A percentile compares a stretch with the other conserved stretches of the same genome.
Conservation (phyloP, 2,329 filamentous ascomycete species). For the Fusarium sp. region DNA sequence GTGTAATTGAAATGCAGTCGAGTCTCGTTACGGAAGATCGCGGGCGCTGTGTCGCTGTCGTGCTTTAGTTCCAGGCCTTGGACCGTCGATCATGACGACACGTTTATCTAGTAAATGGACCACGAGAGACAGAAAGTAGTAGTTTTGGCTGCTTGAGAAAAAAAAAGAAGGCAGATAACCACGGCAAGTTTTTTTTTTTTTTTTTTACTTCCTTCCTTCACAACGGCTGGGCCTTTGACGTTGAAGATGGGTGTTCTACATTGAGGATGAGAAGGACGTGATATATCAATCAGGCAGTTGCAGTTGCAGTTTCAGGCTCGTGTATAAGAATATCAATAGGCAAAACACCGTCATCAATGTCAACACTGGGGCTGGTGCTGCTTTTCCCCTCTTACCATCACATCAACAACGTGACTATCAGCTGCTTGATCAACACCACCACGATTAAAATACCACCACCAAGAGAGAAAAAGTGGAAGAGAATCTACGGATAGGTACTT, state of each 20-base stretch:
- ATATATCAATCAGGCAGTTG: constrained; percentile 2
- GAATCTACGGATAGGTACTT: background rate
- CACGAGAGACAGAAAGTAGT: constrained; percentile 14
- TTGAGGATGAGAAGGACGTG: background rate
- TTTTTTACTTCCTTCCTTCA: background rate
- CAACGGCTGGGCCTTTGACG: too few relatives aligned
- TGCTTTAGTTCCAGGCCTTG: constrained; percentile 28
- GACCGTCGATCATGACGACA: constrained; percentile 48
- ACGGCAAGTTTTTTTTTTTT: background rate
- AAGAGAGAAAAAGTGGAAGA: background rate
- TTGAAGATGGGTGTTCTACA: too few relatives aligned
- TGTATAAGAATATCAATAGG: constrained; percentile 36
- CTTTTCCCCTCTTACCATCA: constrained; percentile 12
- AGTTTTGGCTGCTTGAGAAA: background rate
- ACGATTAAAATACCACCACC: constrained; percentile 8
- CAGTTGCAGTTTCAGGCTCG: constrained; percentile 22
- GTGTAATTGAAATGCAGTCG: constrained; percentile 30
- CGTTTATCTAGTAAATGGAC: constrained; percentile 17
- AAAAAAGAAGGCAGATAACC: background rate
- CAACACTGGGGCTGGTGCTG: constrained; percentile 1
- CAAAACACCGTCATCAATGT: constrained; percentile 15
- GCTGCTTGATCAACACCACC: constrained; percentile 25
- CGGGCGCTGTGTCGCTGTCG: constrained; percentile 20
- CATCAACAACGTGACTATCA: constrained; percentile 41
- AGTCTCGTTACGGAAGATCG: constrained; percentile 32